phyloP scores from a whole-genome alignment of 257 asterid genomes.

The Gentiana macrophylla region DNA sequence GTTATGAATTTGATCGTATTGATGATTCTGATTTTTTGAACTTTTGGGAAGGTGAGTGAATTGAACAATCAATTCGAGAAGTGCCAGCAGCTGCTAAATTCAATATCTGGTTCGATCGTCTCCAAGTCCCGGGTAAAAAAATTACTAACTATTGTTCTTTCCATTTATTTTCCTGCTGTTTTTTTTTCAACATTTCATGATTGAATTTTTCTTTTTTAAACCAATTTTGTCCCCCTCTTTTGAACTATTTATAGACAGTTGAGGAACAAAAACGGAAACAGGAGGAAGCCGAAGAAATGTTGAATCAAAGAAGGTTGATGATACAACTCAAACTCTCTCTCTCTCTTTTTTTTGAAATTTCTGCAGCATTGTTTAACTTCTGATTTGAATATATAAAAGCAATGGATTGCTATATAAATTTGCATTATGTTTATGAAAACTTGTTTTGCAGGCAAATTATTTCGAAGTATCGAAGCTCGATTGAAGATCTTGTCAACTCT shows the following conservation, averaged over 20 bases:
- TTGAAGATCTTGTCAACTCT: conserved; percentile 61
- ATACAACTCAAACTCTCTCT: neutral
- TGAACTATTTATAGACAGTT: conserved; percentile 45
- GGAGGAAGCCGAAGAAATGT: conserved; percentile 48
- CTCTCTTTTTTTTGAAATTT: neutral
- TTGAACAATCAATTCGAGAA: conserved; percentile 81
- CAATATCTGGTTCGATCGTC: conserved; percentile 63
- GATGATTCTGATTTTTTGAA: neutral
- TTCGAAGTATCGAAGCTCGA: conserved; percentile 46
- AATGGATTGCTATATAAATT: neutral
- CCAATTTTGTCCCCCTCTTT: neutral
- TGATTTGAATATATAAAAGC: too few relatives aligned
- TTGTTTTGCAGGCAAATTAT: conserved; percentile 58
- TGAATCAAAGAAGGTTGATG: conserved; percentile 57
- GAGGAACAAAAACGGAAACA: conserved; percentile 66
- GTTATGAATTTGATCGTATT: neutral
- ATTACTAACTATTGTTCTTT: neutral
- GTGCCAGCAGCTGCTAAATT: conserved; percentile 88
- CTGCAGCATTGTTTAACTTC: neutral
- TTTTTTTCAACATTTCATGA: neutral
- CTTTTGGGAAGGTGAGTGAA: conserved; percentile 51
- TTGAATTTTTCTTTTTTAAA: neutral
- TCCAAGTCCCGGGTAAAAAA: conserved; percentile 62
- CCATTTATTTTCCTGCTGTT: neutral
- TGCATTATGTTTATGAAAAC: neutral